These are phyloP conservation scores for Nepenthes gracilis DNA, from an alignment of 148 eudicot species.

Conservation along the genomic window DNA sequence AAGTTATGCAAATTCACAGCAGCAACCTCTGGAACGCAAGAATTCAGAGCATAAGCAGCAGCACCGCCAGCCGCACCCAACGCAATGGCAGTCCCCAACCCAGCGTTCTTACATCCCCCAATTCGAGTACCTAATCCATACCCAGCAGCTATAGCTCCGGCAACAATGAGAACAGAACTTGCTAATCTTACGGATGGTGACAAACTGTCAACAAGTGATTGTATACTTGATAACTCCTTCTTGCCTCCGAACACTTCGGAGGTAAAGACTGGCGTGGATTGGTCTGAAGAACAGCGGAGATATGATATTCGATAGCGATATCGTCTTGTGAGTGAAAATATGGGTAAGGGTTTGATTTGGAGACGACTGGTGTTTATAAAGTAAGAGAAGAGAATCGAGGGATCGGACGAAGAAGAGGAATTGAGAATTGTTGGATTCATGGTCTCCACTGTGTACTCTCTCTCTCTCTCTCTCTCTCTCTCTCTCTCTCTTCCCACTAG, in stretches of 20 bases:
- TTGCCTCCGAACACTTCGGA: constrained; percentile 32
- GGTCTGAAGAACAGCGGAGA: constrained; percentile 7
- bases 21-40: constrained; percentile 74
- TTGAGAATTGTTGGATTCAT: too few species aligned
- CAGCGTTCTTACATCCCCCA: constrained; percentile 37
- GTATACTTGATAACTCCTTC: constrained; percentile 49
- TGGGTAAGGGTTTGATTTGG: too few species aligned
- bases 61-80: constrained; percentile 67
- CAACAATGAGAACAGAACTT: constrained; percentile 37
- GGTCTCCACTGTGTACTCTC: too few species aligned
- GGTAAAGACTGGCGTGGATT: constrained; percentile 8
- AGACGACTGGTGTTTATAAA: too few species aligned
- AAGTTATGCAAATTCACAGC: constrained; percentile 64
- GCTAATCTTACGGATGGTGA: constrained; percentile 48
- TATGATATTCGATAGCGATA: too few species aligned
- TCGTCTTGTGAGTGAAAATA: too few species aligned
- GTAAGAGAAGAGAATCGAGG: too few species aligned
- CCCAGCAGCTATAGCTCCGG: constrained; percentile 58
- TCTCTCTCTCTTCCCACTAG: too few species aligned
- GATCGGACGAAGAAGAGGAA: too few species aligned
- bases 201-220: constrained; percentile 44
- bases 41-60: constrained; percentile 47
- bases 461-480: too few species aligned
- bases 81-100: constrained; percentile 42
- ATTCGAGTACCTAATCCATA: constrained; percentile 52